Evolutionary conservation across 2,329 filamentous ascomycete species (phyloP).

Genomic region (Ramularia endophylla): DNA sequence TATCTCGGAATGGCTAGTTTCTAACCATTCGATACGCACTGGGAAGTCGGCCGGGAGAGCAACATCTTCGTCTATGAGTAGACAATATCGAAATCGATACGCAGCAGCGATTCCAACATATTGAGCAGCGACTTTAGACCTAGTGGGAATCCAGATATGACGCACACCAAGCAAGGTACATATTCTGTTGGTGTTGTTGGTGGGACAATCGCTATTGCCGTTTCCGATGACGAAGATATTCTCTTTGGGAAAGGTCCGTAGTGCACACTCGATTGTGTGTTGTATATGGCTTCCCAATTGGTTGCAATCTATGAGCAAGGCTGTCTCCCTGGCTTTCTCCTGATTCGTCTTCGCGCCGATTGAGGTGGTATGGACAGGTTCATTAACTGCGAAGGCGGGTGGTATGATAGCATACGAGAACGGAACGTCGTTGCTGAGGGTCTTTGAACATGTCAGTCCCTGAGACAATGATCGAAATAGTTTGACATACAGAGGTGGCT

Average conservation of each 20-base stretch:
- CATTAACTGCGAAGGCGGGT: no score
- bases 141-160: constrained; percentile 45
- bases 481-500: no score
- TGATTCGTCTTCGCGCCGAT: no score
- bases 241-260: constrained; percentile 41
- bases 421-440: no score
- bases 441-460: no score
- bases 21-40: constrained; percentile 40
- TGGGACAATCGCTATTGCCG: constrained; percentile 41
- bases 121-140: constrained; percentile 46
- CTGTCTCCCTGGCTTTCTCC: no score
- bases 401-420: no score
- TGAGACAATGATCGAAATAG: no score
- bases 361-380: no score
- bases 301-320: no score
- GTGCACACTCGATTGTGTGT: constrained; percentile 39
- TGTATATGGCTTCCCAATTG: constrained; percentile 31
- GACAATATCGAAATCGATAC: constrained; percentile 40
- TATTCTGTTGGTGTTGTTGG: constrained; percentile 43
- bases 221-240: constrained; percentile 47
- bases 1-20: neutral
- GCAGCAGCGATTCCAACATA: constrained; percentile 45
- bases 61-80: constrained; percentile 48
- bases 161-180: constrained; percentile 42
- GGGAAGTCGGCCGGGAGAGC: constrained; percentile 44